These are phyloP conservation scores for Leptographium radiaticola DNA, from an alignment of 2,329 filamentous ascomycete species.

Conservation along the genomic window DNA sequence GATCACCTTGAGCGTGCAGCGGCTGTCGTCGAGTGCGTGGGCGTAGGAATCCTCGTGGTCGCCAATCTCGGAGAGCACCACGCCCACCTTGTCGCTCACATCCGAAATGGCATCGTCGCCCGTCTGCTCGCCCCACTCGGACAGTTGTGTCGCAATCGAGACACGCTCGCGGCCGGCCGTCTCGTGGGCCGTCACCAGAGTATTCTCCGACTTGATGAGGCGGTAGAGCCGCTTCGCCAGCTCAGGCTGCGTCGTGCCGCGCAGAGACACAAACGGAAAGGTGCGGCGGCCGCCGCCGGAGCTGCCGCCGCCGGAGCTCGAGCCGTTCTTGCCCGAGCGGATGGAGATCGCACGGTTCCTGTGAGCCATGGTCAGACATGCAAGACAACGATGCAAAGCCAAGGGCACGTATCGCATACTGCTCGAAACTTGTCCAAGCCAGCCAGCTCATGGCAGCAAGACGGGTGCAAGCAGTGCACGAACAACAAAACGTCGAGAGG, in stretches of 20 bases:
- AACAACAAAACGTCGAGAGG: neutral
- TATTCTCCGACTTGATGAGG: constrained; percentile 91
- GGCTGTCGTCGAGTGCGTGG: constrained; percentile 74
- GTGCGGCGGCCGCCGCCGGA: constrained; percentile 31
- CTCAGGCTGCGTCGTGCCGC: constrained; percentile 74
- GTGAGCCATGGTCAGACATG: neutral
- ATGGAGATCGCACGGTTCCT: constrained; percentile 67
- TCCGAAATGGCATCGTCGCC: constrained; percentile 78
- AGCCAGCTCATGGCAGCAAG: constrained; percentile 9
- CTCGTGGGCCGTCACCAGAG: constrained; percentile 74
- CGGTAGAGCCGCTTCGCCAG: constrained; percentile 79
- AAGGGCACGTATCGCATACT: constrained; percentile 2
- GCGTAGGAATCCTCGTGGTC: constrained; percentile 88
- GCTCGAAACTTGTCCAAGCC: constrained; percentile 9
- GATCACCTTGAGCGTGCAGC: constrained; percentile 75
- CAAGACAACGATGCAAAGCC: neutral
- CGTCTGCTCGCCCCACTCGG: constrained; percentile 91
- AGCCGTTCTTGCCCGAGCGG: constrained; percentile 40
- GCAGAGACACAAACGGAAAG: constrained; percentile 78
- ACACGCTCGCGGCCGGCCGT: constrained; percentile 72
- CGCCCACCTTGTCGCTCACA: constrained; percentile 89
- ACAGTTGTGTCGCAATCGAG: constrained; percentile 77
- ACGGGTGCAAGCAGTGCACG: neutral
- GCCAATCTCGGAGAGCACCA: constrained; percentile 81
- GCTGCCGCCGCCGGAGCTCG: constrained; percentile 27